phyloP scores from a whole-genome alignment of 2,329 filamentous ascomycete genomes.

The Fusarium clavum region DNA sequence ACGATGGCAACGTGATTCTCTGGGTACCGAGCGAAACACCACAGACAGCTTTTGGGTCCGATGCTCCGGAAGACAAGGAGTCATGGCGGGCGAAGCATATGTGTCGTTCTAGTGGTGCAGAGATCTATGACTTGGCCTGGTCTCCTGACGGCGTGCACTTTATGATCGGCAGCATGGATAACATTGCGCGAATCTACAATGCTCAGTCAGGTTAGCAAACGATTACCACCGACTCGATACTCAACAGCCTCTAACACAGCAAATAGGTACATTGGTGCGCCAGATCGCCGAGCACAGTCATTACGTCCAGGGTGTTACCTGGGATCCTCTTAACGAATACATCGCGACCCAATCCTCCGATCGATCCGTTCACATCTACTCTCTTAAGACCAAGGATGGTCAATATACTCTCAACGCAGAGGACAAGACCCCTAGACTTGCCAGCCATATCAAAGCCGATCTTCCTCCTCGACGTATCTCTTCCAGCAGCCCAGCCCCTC shows the following conservation, averaged over 20 bases:
- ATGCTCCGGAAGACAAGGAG: conserved; percentile 92
- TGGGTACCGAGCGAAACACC: conserved; percentile 91
- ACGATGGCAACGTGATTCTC: conserved; percentile 95
- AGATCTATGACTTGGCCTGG: conserved; percentile 99
- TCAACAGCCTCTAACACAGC: conserved; percentile 10
- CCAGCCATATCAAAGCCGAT: conserved; percentile 84
- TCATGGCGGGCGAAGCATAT: conserved; percentile 97
- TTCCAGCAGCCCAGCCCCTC: conserved; percentile 90
- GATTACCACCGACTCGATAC: not conserved
- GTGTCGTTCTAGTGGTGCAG: conserved; percentile 93
- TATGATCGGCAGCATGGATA: conserved; percentile 99
- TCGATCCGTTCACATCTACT: conserved; percentile 97
- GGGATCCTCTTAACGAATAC: conserved; percentile 98
- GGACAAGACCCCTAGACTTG: conserved; percentile 80
- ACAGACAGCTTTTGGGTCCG: conserved; percentile 79
- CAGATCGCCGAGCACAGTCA: conserved; percentile 98
- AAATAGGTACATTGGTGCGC: conserved; percentile 73
- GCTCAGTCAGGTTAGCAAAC: conserved; percentile 80
- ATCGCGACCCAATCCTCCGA: conserved; percentile 98
- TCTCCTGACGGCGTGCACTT: conserved; percentile 97
- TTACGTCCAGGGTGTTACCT: conserved; percentile 97
- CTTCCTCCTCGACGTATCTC: conserved; percentile 91
- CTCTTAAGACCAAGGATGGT: conserved; percentile 93
- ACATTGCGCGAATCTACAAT: conserved; percentile 96
- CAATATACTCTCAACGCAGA: conserved; percentile 82